Base-by-base conservation (phyloP, 495 filamentous ascomycete genomes). In the Cetradonia linearis region DNA sequence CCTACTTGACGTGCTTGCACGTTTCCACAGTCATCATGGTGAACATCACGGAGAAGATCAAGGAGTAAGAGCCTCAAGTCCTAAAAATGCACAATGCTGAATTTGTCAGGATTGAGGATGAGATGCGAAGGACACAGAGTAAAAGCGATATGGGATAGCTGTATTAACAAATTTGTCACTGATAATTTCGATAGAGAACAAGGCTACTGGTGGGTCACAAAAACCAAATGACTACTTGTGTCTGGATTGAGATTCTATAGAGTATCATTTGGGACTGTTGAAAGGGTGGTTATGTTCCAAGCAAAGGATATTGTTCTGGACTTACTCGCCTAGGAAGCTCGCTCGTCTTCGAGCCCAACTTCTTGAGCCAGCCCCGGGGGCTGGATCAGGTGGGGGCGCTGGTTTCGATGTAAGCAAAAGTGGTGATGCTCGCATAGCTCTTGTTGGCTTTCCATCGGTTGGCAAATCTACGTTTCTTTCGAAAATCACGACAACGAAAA, bases 1-100 rank as follows among this genome's bases (percentile, higher is more conserved):
- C 25, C 27, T n/a, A 31, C 50, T 20, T 31, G 11, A 30, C 5
- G 5, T 36, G 20, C 1, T 18, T 20, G n/a, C 2, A n/a, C 18
- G 3, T 11, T 13, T 6, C 10, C 9, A 36, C 16, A 37, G 77
- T 61, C 83, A 90, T 80, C 66, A 98, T 99, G 94, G 94, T 96
- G 75, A 96, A 96, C 77, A 96, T 99, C 60, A 96, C 93, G 56
- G 94, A 99, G 50, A 97, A 95, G 81, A 99, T 99, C 76, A 99
- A 97, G 77, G 91, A 96, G 91, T 93, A 75, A 67, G 86, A 73
- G 10, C 7, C 38, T 3, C 48, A 25, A 7, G 6, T 18, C 9
- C 36, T 16, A 30, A 16, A 10, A 23, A 18, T 16, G 18, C 23
- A 37, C 59, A 62, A 48, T 57, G 30, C 62, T 61, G 38, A 44